Evolutionary conservation across 345 rosid genomes (phyloP).

Genomic region (Ceriops decandra): DNA sequence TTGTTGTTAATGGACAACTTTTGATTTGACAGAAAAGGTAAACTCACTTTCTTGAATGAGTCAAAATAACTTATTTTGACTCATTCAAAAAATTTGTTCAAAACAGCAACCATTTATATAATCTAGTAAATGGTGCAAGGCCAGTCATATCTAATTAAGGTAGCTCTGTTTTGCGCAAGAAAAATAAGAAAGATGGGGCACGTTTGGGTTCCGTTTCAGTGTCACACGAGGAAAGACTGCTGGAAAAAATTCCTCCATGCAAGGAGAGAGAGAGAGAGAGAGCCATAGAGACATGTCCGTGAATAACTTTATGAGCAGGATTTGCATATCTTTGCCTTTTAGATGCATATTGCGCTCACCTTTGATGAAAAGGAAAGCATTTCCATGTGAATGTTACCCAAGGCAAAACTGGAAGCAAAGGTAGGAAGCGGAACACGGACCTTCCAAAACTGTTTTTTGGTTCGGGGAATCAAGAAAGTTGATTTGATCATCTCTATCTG

Average conservation of each 20-base stretch:
- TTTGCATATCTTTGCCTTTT: constrained; percentile 7
- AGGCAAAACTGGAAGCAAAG: neutral
- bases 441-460: constrained; percentile 11
- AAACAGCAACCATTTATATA: no score
- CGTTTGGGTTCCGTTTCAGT: constrained; percentile 1
- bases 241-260: constrained; percentile 22
- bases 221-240: constrained; percentile 7
- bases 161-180: neutral
- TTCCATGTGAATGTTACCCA: neutral
- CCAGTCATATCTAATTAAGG: neutral
- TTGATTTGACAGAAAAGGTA: no score
- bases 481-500: constrained; percentile 2
- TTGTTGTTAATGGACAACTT: no score
- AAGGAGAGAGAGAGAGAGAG: neutral
- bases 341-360: neutral
- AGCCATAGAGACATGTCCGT: neutral
- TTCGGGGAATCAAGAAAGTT: constrained; percentile 25
- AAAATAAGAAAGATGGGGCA: neutral
- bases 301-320: neutral
- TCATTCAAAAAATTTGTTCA: no score
- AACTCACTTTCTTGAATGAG: no score
- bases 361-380: constrained; percentile 1
- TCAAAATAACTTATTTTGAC: no score
- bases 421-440: neutral
- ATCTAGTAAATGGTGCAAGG: neutral